These are phyloP conservation scores for Ophiognomonia clavigignenti-juglandacearum DNA, from an alignment of 2,329 filamentous ascomycete genomes.

Conservation along the genomic window DNA sequence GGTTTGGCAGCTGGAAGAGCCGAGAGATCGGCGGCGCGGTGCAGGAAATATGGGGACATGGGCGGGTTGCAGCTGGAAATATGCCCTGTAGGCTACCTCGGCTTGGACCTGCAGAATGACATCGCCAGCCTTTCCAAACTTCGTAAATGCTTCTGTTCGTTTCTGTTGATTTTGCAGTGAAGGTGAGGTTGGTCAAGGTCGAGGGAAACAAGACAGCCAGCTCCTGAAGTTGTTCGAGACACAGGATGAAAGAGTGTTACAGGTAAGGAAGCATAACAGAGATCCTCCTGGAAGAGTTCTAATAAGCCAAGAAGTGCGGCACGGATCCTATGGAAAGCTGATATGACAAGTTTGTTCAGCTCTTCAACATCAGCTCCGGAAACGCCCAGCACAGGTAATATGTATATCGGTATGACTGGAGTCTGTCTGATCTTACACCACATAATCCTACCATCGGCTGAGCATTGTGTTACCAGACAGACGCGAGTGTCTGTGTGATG, in stretches of 20 bases:
- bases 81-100: neutral
- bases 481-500: neutral
- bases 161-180: neutral
- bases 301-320: too few species aligned
- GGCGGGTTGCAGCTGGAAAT: neutral
- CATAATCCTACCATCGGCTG: too few species aligned
- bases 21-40: neutral
- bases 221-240: too few species aligned
- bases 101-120: neutral
- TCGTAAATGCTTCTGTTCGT: constrained; percentile 21
- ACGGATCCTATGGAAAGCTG: neutral
- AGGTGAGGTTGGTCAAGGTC: neutral
- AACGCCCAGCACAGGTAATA: too few species aligned
- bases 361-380: too few species aligned
- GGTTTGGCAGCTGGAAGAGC: constrained; percentile 1
- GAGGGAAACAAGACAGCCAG: neutral
- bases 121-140: neutral
- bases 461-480: neutral
- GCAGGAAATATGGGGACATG: neutral
- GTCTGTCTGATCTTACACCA: too few species aligned
- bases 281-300: neutral
- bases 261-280: constrained; percentile 1
- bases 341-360: too few species aligned
- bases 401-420: too few species aligned
- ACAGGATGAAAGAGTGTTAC: neutral